Conservation (phyloP, 371 early-diverging fungal species). For the Actinomucor elegans region DNA sequence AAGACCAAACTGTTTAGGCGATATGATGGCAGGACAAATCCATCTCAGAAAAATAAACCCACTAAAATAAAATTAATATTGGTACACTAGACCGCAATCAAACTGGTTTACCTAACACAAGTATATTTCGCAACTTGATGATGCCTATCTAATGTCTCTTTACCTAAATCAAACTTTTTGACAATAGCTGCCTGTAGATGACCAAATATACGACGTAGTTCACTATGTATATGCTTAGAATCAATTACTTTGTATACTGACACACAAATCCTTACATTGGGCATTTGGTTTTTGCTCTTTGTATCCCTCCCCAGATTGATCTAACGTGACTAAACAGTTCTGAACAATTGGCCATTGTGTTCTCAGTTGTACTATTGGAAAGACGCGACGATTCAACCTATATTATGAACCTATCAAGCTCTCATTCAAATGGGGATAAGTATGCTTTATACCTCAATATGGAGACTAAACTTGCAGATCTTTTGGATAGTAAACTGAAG, state of each 20-base stretch:
- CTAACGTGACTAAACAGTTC: slow-evolving; percentile 18
- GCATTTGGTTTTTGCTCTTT: slow-evolving; percentile 26
- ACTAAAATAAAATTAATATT: slow-evolving; percentile 34
- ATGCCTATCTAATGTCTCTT: slow-evolving; percentile 17
- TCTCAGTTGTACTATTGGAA: slow-evolving; percentile 13
- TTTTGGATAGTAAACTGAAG: slow-evolving; percentile 63
- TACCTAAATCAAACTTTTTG: slow-evolving; percentile 28
- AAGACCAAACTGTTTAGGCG: slow-evolving; percentile 81
- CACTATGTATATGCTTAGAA: slow-evolving; percentile 20
- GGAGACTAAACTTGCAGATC: slow-evolving; percentile 54
- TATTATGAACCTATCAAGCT: not conserved
- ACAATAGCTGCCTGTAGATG: slow-evolving; percentile 47
- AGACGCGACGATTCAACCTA: slow-evolving; percentile 29
- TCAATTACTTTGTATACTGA: too few species aligned
- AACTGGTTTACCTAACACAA: slow-evolving; percentile 35
- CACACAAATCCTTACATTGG: slow-evolving; percentile 20
- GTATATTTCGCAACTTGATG: slow-evolving; percentile 46
- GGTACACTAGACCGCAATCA: not conserved
- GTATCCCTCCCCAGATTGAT: slow-evolving; percentile 19
- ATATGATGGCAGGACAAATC: slow-evolving; percentile 83
- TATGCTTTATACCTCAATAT: slow-evolving; percentile 28
- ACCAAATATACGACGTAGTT: slow-evolving; percentile 52
- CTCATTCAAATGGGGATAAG: not conserved
- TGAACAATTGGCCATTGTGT: slow-evolving; percentile 9
- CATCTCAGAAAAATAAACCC: slow-evolving; percentile 83